phyloP scores from a whole-genome alignment of 225 moss, liverwort and hornwort species.

The Pseudisothecium myosuroides region DNA sequence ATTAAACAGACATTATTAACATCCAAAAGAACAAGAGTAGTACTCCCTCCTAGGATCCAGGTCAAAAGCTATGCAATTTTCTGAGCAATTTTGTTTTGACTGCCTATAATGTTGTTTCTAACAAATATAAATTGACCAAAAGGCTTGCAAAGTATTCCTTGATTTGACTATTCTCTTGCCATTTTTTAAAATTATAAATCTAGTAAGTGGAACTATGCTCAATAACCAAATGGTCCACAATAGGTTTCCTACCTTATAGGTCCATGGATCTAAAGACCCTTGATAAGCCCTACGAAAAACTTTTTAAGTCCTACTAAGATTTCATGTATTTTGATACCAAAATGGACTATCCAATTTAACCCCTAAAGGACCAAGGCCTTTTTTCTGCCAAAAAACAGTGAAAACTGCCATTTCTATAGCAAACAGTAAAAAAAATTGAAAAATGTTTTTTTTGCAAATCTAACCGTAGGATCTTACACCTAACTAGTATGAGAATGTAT shows the following conservation, averaged over 20 bases:
- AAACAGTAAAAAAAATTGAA: no score
- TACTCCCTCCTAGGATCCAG: no score
- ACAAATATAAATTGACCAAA: not conserved
- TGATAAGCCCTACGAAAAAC: rapidly evolving
- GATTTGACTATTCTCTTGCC: rapidly evolving
- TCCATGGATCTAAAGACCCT: not conserved
- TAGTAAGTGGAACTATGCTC: rapidly evolving
- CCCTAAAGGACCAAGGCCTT: no score
- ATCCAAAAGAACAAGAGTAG: not conserved
- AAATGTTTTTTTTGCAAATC: no score
- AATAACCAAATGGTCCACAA: not conserved
- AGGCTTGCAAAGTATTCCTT: rapidly evolving
- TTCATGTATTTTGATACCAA: not conserved
- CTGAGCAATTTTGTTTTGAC: no score
- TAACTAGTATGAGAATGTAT: no score
- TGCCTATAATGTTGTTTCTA: not conserved
- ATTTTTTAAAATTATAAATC: no score
- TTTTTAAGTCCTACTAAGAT: not conserved
- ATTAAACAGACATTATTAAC: not conserved
- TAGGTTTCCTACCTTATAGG: no score
- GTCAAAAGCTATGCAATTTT: no score
- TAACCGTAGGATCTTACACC: no score
- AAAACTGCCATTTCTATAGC: no score
- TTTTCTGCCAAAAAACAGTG: no score
- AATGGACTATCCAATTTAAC: rapidly evolving